phyloP scores from a whole-genome alignment of 345 rosid species.

The Stellera chamaejasme region DNA sequence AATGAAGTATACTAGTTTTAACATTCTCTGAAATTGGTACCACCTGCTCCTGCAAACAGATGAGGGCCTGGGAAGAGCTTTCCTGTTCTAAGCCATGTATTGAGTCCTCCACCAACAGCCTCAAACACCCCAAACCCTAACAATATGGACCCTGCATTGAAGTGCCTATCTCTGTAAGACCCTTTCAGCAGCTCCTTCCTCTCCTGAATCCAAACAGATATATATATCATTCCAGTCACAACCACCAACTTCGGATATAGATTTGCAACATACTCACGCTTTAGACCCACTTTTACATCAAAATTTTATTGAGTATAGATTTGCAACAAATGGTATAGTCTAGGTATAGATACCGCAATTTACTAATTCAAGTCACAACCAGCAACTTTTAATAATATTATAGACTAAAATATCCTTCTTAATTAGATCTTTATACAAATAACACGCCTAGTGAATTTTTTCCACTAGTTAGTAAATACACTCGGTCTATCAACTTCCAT shows the following conservation, averaged over 20 bases:
- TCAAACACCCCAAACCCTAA: constrained; percentile 86
- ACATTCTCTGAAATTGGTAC: background rate
- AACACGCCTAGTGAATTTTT: too few species aligned
- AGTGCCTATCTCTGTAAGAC: constrained; percentile 67
- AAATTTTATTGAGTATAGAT: too few species aligned
- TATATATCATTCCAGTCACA: background rate
- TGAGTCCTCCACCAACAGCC: constrained; percentile 64
- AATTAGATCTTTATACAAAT: too few species aligned
- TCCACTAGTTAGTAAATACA: too few species aligned
- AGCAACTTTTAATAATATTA: too few species aligned
- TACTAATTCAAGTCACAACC: too few species aligned
- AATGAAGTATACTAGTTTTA: background rate
- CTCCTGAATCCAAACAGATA: constrained; percentile 29
- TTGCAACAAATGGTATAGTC: too few species aligned
- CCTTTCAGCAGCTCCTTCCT: constrained; percentile 67
- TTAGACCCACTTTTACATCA: too few species aligned
- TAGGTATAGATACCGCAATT: too few species aligned
- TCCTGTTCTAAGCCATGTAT: constrained; percentile 80
- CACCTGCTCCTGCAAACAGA: constrained; percentile 89
- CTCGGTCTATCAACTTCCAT: too few species aligned
- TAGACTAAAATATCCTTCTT: too few species aligned
- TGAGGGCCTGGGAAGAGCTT: constrained; percentile 98
- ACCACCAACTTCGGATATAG: background rate
- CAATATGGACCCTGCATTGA: constrained; percentile 74
- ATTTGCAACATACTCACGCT: too few species aligned